phyloP scores from a whole-genome alignment of 495 filamentous ascomycete species.

The Podospora bellae-mahoneyi region DNA sequence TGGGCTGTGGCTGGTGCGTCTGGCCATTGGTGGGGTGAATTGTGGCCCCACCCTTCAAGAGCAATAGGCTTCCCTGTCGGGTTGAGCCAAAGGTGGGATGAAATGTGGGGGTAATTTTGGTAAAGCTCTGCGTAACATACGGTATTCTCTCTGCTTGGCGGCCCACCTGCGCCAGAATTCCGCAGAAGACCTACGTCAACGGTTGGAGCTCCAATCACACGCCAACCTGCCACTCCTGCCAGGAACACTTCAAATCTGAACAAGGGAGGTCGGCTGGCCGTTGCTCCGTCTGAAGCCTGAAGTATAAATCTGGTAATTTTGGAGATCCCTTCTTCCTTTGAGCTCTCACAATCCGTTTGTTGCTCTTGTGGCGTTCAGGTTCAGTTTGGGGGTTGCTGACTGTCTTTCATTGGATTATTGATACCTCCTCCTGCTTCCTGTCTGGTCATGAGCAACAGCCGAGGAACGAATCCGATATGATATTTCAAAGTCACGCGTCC shows the following conservation, averaged over 20 bases:
- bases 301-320: background rate
- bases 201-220: slow-evolving; percentile 4
- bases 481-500: background rate
- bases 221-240: background rate
- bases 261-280: slow-evolving; percentile 17
- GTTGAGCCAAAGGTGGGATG: background rate
- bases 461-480: background rate
- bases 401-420: background rate
- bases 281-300: slow-evolving; percentile 1
- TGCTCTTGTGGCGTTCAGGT: background rate
- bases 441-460: background rate
- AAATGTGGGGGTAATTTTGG: background rate
- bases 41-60: background rate
- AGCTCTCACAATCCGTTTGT: background rate
- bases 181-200: slow-evolving; percentile 12
- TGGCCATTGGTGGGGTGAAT: slow-evolving; percentile 16
- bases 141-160: slow-evolving; percentile 3
- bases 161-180: slow-evolving; percentile 14
- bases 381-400: background rate
- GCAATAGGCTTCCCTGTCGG: background rate
- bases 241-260: slow-evolving; percentile 8
- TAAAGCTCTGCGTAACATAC: background rate
- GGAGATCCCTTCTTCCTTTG: background rate
- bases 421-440: background rate
- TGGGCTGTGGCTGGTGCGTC: slow-evolving; percentile 31